These are phyloP conservation scores for Arthrobotrys conoides DNA, from an alignment of 2,329 filamentous ascomycete genomes.

Conservation along the genomic window DNA sequence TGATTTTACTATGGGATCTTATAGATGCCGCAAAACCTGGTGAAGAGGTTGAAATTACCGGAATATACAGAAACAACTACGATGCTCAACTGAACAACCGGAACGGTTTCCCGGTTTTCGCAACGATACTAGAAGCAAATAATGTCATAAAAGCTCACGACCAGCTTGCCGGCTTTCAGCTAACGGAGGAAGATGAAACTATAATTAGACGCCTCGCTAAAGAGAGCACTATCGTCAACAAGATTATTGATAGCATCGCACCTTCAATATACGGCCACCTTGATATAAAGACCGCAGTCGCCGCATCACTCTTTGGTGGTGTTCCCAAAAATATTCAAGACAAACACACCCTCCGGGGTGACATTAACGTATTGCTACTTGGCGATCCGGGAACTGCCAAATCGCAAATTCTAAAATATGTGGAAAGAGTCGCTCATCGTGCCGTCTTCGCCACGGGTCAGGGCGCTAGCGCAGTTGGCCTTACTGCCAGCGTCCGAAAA, in stretches of 20 bases:
- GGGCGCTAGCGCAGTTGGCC: slow-evolving; percentile 95
- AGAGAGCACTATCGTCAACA: slow-evolving; percentile 89
- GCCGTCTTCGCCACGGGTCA: slow-evolving; percentile 98
- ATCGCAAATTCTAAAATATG: slow-evolving; percentile 96
- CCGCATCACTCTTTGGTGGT: slow-evolving; percentile 92
- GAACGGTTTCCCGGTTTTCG: slow-evolving; percentile 98
- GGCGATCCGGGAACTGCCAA: slow-evolving; percentile 98
- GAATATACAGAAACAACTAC: slow-evolving; percentile 98
- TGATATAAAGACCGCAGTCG: slow-evolving; percentile 97
- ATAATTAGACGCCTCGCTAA: slow-evolving; percentile 88
- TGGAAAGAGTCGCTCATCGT: slow-evolving; percentile 95
- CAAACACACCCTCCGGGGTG: slow-evolving; percentile 89
- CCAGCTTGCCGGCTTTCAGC: slow-evolving; percentile 93
- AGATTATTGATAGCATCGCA: slow-evolving; percentile 91
- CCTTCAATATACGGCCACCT: slow-evolving; percentile 97
- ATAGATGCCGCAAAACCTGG: slow-evolving; percentile 97
- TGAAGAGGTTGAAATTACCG: slow-evolving; percentile 96
- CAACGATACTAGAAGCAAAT: slow-evolving; percentile 96
- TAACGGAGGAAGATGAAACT: slow-evolving; percentile 95
- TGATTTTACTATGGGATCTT: slow-evolving; percentile 95
- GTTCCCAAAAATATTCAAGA: slow-evolving; percentile 92
- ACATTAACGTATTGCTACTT: slow-evolving; percentile 96
- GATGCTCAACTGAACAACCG: slow-evolving; percentile 98
- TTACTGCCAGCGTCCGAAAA: slow-evolving; percentile 94
- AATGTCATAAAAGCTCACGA: slow-evolving; percentile 97